These are phyloP conservation scores for Musa troglodytarum DNA, from an alignment of 176 grass and related monocot genomes.

Conservation along the genomic window DNA sequence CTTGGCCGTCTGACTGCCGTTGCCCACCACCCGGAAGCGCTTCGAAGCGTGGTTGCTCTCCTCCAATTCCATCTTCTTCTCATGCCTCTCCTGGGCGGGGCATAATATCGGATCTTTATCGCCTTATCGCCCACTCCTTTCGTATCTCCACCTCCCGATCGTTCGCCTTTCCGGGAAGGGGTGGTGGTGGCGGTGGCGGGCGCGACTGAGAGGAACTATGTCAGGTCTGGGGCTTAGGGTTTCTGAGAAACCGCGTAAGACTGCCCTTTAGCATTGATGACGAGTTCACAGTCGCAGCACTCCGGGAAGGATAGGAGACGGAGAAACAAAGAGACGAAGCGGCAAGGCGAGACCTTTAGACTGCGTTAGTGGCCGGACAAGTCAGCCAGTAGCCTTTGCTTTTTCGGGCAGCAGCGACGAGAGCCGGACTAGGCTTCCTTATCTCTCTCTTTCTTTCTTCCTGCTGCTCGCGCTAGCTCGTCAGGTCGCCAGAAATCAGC, in stretches of 20 bases:
- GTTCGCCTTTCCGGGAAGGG: background rate
- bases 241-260: background rate
- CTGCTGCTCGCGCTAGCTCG: background rate
- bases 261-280: constrained; percentile 5
- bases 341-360: constrained; percentile 3
- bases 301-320: background rate
- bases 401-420: background rate
- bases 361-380: background rate
- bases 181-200: background rate
- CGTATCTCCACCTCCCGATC: background rate
- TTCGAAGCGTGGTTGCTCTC: constrained; percentile 4
- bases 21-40: background rate
- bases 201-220: background rate
- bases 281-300: background rate
- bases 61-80: constrained; percentile 13
- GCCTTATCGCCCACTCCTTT: background rate
- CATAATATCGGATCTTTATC: background rate
- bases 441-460: background rate
- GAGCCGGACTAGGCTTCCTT: background rate
- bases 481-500: constrained; percentile 14
- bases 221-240: background rate
- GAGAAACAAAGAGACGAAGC: background rate
- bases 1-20: background rate
- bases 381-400: background rate
- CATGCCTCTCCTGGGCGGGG: constrained; percentile 1